Evolutionary conservation across 1,284 basidiomycete species (phyloP).

Genomic region (Rhodotorula sp.): DNA sequence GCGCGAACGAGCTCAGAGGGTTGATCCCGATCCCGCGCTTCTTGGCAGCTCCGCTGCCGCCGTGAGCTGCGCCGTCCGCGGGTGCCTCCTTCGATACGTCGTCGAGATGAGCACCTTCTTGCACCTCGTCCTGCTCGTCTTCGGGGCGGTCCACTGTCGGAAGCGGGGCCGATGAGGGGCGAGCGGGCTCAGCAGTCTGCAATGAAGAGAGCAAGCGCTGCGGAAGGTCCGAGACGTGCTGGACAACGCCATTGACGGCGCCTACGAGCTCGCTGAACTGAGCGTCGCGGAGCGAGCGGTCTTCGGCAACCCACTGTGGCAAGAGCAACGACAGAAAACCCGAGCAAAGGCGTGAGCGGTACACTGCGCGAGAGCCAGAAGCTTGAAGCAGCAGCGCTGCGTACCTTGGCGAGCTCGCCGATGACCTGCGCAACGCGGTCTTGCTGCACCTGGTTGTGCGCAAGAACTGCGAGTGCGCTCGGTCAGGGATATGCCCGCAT

Average conservation of each 20-base stretch:
- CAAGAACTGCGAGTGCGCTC: neutral
- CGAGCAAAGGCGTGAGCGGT: too few relatives aligned
- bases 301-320: conserved; percentile 23
- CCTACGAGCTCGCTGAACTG: conserved; percentile 11
- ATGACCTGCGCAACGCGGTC: conserved; percentile 12
- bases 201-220: conserved; percentile 15
- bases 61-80: neutral
- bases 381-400: too few relatives aligned
- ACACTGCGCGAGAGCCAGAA: too few relatives aligned
- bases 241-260: conserved; percentile 12
- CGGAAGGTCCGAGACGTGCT: conserved; percentile 19
- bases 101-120: neutral
- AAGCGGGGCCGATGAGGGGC: neutral
- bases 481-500: neutral
- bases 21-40: conserved; percentile 12
- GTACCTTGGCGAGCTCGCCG: conserved; percentile 11
- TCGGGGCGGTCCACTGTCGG: neutral
- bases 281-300: conserved; percentile 20
- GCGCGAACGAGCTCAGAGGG: conserved; percentile 28
- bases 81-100: neutral
- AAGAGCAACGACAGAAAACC: neutral
- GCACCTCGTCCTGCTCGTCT: neutral
- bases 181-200: neutral
- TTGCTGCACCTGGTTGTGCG: neutral
- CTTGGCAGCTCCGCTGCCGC: neutral